Conservation (phyloP, 495 filamentous ascomycete genomes). For the Geopyxis carbonaria region DNA sequence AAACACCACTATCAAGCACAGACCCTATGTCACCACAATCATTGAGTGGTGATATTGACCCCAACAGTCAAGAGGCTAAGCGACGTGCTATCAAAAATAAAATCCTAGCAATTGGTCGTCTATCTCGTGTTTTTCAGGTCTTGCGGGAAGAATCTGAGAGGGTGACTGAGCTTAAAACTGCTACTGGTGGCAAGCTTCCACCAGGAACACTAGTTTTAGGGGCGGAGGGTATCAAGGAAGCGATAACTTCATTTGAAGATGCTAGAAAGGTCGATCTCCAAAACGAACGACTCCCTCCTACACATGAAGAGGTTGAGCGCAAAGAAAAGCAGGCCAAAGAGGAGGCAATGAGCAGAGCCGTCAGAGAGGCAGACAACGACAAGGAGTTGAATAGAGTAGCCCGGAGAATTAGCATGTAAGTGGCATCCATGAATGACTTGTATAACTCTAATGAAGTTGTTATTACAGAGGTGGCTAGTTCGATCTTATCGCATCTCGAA, state of each 20-base stretch:
- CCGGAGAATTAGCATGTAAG: constrained; percentile 91
- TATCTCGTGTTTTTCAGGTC: constrained; percentile 97
- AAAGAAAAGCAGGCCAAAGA: constrained; percentile 61
- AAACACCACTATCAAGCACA: constrained; percentile 42
- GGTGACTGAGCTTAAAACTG: constrained; percentile 94
- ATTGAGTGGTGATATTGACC: constrained; percentile 37
- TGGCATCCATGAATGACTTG: no score
- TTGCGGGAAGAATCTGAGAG: constrained; percentile 92
- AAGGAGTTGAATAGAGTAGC: constrained; percentile 67
- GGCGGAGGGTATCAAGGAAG: constrained; percentile 95
- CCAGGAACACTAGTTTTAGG: constrained; percentile 95
- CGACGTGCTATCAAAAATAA: constrained; percentile 97
- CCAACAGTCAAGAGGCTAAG: constrained; percentile 73
- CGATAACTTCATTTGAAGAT: constrained; percentile 94
- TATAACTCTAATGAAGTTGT: no score
- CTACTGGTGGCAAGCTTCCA: constrained; percentile 78
- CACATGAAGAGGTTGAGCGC: constrained; percentile 72
- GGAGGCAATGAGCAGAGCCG: constrained; percentile 68
- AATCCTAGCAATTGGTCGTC: constrained; percentile 88
- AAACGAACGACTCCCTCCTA: constrained; percentile 85
- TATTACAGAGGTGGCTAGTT: no score
- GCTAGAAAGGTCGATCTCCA: constrained; percentile 95
- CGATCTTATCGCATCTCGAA: no score
- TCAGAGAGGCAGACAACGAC: constrained; percentile 79
- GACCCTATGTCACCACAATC: constrained; percentile 55